Conservation (phyloP, 1,284 basidiomycete species). For the Microbotryum saponariae region DNA sequence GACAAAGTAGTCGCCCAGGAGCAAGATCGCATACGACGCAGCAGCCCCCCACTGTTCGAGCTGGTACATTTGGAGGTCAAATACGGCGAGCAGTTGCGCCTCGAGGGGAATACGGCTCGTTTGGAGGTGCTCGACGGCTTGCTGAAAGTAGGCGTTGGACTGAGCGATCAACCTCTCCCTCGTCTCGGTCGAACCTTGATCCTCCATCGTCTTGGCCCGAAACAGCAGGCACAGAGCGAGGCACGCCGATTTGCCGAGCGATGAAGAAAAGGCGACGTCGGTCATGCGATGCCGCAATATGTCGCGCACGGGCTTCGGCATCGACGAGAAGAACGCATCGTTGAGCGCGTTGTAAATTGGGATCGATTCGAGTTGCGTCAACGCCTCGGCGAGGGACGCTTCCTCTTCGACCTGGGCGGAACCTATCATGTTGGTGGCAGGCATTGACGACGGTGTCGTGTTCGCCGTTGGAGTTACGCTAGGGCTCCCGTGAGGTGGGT, state of each 20-base stretch:
- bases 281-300: conserved; percentile 11
- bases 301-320: conserved; percentile 27
- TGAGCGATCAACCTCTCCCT: conserved; percentile 17
- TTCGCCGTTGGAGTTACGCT: no score
- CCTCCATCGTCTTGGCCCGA: conserved; percentile 6
- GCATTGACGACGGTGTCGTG: no score
- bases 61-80: conserved; percentile 25
- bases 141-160: conserved; percentile 21
- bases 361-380: no score
- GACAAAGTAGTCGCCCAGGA: conserved; percentile 23
- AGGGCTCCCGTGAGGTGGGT: no score
- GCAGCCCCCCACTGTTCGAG: conserved; percentile 22
- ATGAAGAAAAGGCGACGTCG: conserved; percentile 15
- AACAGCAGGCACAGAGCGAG: not conserved
- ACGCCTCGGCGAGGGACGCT: no score
- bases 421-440: no score
- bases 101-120: conserved; percentile 24
- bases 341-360: conserved; percentile 21
- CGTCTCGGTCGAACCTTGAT: conserved; percentile 1
- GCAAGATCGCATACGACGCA: conserved; percentile 17
- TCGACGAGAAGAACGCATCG: conserved; percentile 23
- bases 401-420: no score
- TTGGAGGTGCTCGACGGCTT: conserved; percentile 21
- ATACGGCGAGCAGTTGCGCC: conserved; percentile 19
- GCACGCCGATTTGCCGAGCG: conserved; percentile 19